These are phyloP conservation scores for Globisporangium viniferum DNA, from an alignment of 352 stramenopile species.

Conservation along the genomic window DNA sequence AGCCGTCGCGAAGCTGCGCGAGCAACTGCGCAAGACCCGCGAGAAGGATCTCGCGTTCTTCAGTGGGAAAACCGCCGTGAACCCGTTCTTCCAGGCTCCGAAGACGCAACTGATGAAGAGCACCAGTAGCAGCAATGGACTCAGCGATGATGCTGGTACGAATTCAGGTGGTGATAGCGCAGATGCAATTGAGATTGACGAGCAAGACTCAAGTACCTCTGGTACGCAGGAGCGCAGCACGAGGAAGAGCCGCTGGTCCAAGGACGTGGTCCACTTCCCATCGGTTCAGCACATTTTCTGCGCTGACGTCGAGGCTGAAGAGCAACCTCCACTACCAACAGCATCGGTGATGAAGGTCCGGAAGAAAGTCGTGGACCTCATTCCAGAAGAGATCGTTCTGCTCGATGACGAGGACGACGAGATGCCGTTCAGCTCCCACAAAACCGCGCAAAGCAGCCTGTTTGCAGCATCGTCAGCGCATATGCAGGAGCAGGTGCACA, in stretches of 20 bases:
- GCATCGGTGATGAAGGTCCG: neutral
- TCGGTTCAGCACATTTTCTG: conserved; percentile 39
- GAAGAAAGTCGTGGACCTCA: neutral
- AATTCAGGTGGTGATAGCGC: conserved; percentile 5
- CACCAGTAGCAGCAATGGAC: conserved; percentile 6
- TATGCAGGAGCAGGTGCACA: conserved; percentile 38
- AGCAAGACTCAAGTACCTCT: conserved; percentile 10
- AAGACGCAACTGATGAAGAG: conserved; percentile 9
- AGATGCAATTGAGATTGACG: conserved; percentile 28
- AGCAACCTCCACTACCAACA: conserved; percentile 3
- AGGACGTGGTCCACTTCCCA: conserved; percentile 36
- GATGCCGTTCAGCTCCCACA: neutral
- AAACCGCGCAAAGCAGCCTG: conserved; percentile 9
- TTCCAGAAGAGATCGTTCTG: conserved; percentile 22
- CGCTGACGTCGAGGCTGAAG: conserved; percentile 14
- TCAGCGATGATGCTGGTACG: neutral
- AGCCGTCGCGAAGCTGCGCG: conserved; percentile 52
- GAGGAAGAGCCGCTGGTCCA: conserved; percentile 34
- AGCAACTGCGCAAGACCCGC: conserved; percentile 57
- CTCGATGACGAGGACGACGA: conserved; percentile 35
- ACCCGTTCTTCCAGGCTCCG: conserved; percentile 67
- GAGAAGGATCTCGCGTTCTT: conserved; percentile 77
- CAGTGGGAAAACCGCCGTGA: conserved; percentile 38
- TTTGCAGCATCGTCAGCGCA: conserved; percentile 9
- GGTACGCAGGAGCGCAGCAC: conserved; percentile 18